Conservation (phyloP, 2,329 filamentous ascomycete species). For the Phaeophleospora eucalypticola region DNA sequence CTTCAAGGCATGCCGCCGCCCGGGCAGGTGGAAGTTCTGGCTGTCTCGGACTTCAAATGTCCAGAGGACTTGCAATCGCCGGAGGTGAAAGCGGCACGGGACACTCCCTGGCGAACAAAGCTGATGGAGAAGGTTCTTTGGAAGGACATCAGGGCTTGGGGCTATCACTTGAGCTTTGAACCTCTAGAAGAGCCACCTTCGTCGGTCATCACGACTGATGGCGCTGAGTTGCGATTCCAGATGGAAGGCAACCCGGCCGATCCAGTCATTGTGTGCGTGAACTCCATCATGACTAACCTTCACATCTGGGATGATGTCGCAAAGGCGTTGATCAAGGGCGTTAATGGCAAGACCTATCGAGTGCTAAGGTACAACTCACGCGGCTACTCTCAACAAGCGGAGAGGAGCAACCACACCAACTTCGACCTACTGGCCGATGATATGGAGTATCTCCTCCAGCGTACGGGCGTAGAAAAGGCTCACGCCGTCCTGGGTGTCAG, state of each 20-base stretch:
- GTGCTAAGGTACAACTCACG: constrained; percentile 75
- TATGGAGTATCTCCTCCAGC: constrained; percentile 60
- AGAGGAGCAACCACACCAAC: constrained; percentile 43
- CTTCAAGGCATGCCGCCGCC: constrained; percentile 39
- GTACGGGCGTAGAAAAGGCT: constrained; percentile 64
- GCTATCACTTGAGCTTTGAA: constrained; percentile 76
- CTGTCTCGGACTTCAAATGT: constrained; percentile 68
- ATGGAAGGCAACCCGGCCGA: constrained; percentile 69
- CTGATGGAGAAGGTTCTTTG: constrained; percentile 58
- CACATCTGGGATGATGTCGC: constrained; percentile 79
- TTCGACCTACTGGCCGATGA: constrained; percentile 66
- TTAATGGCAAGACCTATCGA: constrained; percentile 60
- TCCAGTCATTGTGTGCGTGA: constrained; percentile 70
- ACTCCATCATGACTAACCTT: constrained; percentile 73
- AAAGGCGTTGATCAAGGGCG: constrained; percentile 49
- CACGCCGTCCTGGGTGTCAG: constrained; percentile 71
- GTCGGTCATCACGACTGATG: constrained; percentile 64
- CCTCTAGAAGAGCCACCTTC: constrained; percentile 58
- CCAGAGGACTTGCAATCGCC: constrained; percentile 63
- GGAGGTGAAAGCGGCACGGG: constrained; percentile 60
- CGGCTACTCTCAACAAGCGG: constrained; percentile 53
- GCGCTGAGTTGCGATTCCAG: constrained; percentile 65
- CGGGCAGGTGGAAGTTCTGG: constrained; percentile 56
- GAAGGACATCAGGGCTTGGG: constrained; percentile 57
- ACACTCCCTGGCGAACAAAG: constrained; percentile 58